A percentile compares a stretch with the other conserved stretches of the same genome.
phyloP scores from a whole-genome alignment of 2,329 filamentous ascomycete genomes.

The Cladosporium oxysporum region DNA sequence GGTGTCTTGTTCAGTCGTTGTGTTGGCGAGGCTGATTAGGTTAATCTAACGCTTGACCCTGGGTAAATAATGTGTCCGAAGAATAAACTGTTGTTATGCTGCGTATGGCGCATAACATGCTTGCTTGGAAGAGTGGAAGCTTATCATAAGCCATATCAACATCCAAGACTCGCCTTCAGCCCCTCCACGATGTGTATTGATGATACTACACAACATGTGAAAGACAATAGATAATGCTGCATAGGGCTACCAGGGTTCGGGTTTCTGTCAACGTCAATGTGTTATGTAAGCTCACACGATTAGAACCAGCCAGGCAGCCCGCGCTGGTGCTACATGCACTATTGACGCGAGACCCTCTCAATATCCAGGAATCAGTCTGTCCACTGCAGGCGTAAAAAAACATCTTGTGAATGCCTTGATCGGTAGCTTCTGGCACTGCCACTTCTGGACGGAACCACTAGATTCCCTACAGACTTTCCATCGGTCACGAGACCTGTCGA shows the following conservation, averaged over 20 bases:
- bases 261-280: background rate
- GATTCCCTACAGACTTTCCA: background rate
- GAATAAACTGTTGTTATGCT: background rate
- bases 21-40: too few species aligned
- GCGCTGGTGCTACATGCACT: background rate
- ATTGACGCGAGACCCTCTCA: background rate
- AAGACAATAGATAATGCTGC: background rate
- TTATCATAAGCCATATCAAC: background rate
- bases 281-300: background rate
- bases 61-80: background rate
- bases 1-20: too few species aligned
- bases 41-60: too few species aligned
- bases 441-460: background rate
- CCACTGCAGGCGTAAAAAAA: background rate
- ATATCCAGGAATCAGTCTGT: background rate
- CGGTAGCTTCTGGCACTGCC: background rate
- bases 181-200: background rate
- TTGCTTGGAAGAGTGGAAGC: background rate
- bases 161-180: background rate
- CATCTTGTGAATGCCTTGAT: background rate
- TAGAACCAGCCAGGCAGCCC: background rate
- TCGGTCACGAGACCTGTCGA: background rate
- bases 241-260: background rate
- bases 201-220: background rate
- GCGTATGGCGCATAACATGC: background rate